Percentiles rank a stretch among this genome's conserved stretches.
Evolutionary conservation across 257 asterid species (phyloP).

Genomic region (Ilex aquifolium): DNA sequence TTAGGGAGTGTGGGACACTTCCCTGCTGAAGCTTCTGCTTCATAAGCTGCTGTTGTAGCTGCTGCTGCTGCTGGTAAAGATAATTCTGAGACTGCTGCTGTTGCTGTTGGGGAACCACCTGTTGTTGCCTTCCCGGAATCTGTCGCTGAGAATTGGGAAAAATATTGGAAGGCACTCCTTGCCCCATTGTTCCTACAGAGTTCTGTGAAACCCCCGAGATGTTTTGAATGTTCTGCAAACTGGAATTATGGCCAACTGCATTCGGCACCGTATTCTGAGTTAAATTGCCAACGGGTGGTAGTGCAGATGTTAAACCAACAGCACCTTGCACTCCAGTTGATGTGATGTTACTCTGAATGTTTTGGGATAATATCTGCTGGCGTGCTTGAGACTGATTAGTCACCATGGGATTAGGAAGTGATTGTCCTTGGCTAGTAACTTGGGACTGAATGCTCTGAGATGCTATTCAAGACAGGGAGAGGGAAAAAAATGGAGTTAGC

Average conservation of each 20-base stretch:
- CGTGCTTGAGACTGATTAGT: slow-evolving; percentile 71
- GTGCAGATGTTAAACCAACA: slow-evolving; percentile 54
- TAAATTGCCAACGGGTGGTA: slow-evolving; percentile 54
- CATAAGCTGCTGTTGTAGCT: slow-evolving; percentile 50
- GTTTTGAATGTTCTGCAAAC: slow-evolving; percentile 62
- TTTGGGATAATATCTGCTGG: slow-evolving; percentile 70
- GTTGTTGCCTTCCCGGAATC: slow-evolving; percentile 72
- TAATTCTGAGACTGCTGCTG: slow-evolving; percentile 75
- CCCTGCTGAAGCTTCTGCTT: slow-evolving; percentile 80
- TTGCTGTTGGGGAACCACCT: slow-evolving; percentile 54
- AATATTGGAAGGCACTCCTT: slow-evolving; percentile 62
- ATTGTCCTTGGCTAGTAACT: slow-evolving; percentile 72
- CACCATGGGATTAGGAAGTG: slow-evolving; percentile 47
- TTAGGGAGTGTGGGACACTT: slow-evolving; percentile 48
- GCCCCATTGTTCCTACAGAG: slow-evolving; percentile 68
- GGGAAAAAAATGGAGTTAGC: slow-evolving; percentile 8
- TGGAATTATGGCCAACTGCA: slow-evolving; percentile 65
- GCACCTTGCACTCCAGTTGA: slow-evolving; percentile 65
- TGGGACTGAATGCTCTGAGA: slow-evolving; percentile 74
- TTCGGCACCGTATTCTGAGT: slow-evolving; percentile 58
- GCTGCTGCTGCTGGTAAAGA: slow-evolving; percentile 77
- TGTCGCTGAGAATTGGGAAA: slow-evolving; percentile 79
- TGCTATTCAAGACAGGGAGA: slow-evolving; percentile 31
- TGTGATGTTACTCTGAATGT: slow-evolving; percentile 54
- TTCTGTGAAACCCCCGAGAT: slow-evolving; percentile 52